A percentile compares a stretch with the other conserved stretches of the same genome.
Conservation (phyloP, 805 yeast species). For the Danielia reshetovae region DNA sequence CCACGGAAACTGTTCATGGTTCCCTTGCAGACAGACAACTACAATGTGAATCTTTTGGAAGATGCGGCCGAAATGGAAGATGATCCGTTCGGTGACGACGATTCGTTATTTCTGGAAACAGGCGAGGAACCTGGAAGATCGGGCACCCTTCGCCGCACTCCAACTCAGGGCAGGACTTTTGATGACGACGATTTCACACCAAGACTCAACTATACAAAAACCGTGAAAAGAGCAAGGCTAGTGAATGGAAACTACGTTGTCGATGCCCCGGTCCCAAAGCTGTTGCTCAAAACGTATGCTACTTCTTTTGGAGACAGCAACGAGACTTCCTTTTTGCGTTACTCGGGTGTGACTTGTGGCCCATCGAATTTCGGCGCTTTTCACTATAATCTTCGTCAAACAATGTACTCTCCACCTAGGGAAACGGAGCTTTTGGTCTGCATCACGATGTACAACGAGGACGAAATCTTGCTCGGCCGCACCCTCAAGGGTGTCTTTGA, state of each 20-base stretch:
- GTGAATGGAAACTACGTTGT: constrained; percentile 48
- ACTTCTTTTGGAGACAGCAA: constrained; percentile 12
- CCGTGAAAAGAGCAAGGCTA: constrained; percentile 47
- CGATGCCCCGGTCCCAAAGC: constrained; percentile 40
- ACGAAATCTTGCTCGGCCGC: constrained; percentile 74
- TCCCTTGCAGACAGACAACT: constrained; percentile 23
- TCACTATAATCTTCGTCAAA: constrained; percentile 79
- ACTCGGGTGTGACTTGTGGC: constrained; percentile 91
- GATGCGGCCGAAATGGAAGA: constrained; percentile 34
- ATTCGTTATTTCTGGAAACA: constrained; percentile 38
- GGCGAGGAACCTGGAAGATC: constrained; percentile 35
- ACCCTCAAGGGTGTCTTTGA: constrained; percentile 86
- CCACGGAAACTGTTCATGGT: constrained; percentile 2
- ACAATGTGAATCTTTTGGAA: constrained; percentile 36
- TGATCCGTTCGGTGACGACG: constrained; percentile 45
- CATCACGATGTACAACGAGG: constrained; percentile 87
- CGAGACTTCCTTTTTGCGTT: constrained; percentile 84
- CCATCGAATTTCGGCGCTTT: constrained; percentile 63
- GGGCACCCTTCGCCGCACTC: constrained; percentile 22
- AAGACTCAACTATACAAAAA: constrained; percentile 36
- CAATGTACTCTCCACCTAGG: constrained; percentile 72
- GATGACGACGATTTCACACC: constrained; percentile 40
- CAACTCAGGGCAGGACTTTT: not conserved
- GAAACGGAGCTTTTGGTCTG: constrained; percentile 83
- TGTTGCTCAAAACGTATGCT: constrained; percentile 33